These are phyloP conservation scores for Ceratobasidium sp. DNA, from an alignment of 1,284 basidiomycete genomes.

Conservation along the genomic window DNA sequence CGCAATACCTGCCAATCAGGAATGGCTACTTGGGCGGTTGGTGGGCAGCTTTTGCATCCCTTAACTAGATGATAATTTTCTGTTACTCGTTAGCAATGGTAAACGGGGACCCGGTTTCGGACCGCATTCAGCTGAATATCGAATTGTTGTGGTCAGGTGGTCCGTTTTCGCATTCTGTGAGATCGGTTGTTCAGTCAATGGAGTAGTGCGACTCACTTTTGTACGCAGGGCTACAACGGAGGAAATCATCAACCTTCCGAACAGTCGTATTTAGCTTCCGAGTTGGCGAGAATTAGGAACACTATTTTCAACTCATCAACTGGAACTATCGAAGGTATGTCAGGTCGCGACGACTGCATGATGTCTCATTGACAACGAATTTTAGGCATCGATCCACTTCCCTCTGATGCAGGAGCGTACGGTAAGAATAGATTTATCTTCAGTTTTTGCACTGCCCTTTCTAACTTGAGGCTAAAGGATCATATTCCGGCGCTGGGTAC, in stretches of 20 bases:
- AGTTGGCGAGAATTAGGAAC: conserved; percentile 62
- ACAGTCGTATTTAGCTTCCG: conserved; percentile 54
- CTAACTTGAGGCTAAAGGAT: conserved; percentile 56
- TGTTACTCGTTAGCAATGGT: conserved; percentile 64
- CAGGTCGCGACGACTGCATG: neutral
- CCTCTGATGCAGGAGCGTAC: conserved; percentile 64
- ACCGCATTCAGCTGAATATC: conserved; percentile 70
- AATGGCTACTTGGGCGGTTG: conserved; percentile 74
- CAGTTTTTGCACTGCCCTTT: neutral
- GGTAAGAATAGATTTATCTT: conserved; percentile 53
- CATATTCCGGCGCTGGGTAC: conserved; percentile 69
- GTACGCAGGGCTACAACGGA: conserved; percentile 67
- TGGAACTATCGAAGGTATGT: conserved; percentile 65
- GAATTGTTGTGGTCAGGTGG: conserved; percentile 78
- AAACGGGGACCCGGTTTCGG: conserved; percentile 64
- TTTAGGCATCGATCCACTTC: conserved; percentile 62
- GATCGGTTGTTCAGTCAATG: conserved; percentile 46
- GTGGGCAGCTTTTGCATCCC: conserved; percentile 34
- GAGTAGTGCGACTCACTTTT: conserved; percentile 11
- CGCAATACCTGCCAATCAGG: conserved; percentile 68
- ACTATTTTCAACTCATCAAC: conserved; percentile 63
- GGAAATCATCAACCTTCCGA: conserved; percentile 65
- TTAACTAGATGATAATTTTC: neutral
- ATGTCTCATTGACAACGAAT: conserved; percentile 53
- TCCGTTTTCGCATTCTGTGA: conserved; percentile 65